A percentile compares a stretch with the other conserved stretches of the same genome.
These are phyloP conservation scores for Verticillium isaacii DNA, from an alignment of 2,329 filamentous ascomycete species.

Conservation along the genomic window DNA sequence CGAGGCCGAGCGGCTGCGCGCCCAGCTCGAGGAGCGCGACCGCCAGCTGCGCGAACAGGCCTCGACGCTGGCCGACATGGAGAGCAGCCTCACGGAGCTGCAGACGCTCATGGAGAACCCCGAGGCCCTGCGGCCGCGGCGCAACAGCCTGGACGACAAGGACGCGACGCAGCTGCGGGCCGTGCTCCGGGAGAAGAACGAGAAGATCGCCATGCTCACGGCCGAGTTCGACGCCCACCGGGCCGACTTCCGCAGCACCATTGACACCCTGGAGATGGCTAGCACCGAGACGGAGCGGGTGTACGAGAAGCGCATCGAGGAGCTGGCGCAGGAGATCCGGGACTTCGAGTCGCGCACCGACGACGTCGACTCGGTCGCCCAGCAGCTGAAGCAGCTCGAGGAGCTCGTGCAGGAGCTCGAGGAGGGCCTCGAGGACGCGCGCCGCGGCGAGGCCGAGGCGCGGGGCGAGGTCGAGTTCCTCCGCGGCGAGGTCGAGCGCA, in stretches of 20 bases:
- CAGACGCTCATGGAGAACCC: conserved; percentile 60
- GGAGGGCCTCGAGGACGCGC: conserved; percentile 91
- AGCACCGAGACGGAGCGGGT: conserved; percentile 94
- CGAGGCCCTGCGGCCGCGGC: conserved; percentile 35
- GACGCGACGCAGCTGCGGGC: conserved; percentile 73
- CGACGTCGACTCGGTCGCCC: conserved; percentile 87
- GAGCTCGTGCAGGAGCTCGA: conserved; percentile 95
- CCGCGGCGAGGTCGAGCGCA: conserved; percentile 88
- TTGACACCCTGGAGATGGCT: conserved; percentile 92
- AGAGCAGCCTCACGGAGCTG: conserved; percentile 77
- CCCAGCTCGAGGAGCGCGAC: conserved; percentile 78
- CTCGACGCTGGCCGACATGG: conserved; percentile 80
- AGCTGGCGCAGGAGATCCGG: conserved; percentile 75
- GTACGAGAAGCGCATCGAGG: conserved; percentile 89
- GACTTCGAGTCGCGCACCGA: conserved; percentile 78
- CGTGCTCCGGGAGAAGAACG: conserved; percentile 90
- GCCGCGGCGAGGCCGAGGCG: conserved; percentile 90
- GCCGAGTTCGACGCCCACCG: conserved; percentile 92
- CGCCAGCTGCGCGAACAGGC: conserved; percentile 86
- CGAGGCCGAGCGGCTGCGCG: conserved; percentile 68
- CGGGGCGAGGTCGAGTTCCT: conserved; percentile 94
- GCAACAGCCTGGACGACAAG: conserved; percentile 56
- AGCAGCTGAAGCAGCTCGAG: conserved; percentile 90
- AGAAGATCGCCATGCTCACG: conserved; percentile 89
- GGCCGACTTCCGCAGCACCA: conserved; percentile 93